Conservation (phyloP, 2,329 filamentous ascomycete genomes). For the Trichoderma sp. region DNA sequence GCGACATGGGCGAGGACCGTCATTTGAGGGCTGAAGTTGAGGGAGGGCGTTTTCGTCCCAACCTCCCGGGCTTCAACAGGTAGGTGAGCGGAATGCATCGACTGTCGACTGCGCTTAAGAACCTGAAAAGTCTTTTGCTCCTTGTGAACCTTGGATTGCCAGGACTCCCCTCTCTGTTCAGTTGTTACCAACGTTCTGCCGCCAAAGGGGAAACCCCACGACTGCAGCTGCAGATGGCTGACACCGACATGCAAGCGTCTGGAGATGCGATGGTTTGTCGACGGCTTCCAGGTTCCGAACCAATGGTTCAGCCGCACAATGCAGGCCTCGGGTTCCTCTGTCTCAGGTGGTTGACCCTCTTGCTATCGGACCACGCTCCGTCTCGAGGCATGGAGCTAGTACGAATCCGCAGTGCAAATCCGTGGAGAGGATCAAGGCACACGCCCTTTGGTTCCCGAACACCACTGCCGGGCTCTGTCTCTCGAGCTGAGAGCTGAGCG, state of each 20-base stretch:
- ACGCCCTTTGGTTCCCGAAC: background rate
- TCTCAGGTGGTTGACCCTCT: constrained; percentile 8
- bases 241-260: constrained; percentile 8
- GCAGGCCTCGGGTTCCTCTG: background rate
- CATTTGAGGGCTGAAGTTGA: constrained; percentile 10
- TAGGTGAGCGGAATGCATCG: background rate
- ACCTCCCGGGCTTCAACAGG: background rate
- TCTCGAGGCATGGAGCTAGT: constrained; percentile 14
- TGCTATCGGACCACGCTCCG: constrained; percentile 13
- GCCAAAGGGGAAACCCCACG: background rate
- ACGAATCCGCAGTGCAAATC: constrained; percentile 11
- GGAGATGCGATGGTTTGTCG: background rate
- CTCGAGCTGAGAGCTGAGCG: background rate
- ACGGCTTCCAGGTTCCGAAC: constrained; percentile 14
- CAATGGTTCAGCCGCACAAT: constrained; percentile 21
- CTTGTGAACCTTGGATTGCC: background rate
- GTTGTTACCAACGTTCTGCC: background rate
- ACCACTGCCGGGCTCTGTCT: background rate
- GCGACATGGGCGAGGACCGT: background rate
- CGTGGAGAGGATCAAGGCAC: constrained; percentile 4
- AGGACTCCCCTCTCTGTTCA: background rate
- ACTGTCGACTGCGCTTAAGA: background rate
- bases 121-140: background rate
- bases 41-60: background rate
- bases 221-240: background rate